phyloP scores from a whole-genome alignment of 768 basidiomycete genomes.

The Suillus discolor region DNA sequence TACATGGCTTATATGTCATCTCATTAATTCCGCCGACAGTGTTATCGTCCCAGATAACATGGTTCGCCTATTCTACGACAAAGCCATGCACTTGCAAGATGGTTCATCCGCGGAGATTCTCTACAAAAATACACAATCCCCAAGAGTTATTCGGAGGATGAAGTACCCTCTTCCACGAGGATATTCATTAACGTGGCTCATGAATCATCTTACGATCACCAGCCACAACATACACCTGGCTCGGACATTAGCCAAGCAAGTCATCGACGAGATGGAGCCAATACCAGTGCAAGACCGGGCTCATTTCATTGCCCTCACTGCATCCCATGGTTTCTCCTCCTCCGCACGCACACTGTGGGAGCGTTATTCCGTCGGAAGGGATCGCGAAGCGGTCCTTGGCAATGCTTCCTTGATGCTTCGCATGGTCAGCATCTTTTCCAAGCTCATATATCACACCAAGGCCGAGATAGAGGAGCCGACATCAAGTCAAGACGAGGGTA shows the following conservation, averaged over 20 bases:
- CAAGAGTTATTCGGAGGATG: conserved; percentile 31
- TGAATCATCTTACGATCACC: conserved; percentile 43
- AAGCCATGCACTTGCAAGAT: conserved; percentile 33
- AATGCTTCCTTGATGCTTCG: conserved; percentile 44
- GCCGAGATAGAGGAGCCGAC: conserved; percentile 17
- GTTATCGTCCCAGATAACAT: conserved; percentile 44
- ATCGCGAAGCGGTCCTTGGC: conserved; percentile 43
- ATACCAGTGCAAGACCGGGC: conserved; percentile 50
- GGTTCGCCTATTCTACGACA: conserved; percentile 49
- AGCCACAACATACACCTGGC: conserved; percentile 47
- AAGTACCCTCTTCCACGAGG: conserved; percentile 55
- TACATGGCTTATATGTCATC: conserved; percentile 41
- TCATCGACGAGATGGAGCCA: conserved; percentile 41
- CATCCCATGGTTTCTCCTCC: conserved; percentile 47
- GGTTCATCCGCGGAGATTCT: conserved; percentile 43
- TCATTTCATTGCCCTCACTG: conserved; percentile 48
- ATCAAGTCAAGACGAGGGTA: conserved; percentile 9
- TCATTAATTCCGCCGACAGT: conserved; percentile 33
- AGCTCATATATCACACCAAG: conserved; percentile 24
- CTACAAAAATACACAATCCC: conserved; percentile 47
- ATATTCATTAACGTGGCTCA: conserved; percentile 51
- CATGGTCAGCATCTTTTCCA: conserved; percentile 45
- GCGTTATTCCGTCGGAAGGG: conserved; percentile 47
- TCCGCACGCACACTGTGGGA: conserved; percentile 61
- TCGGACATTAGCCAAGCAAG: conserved; percentile 51